Conservation (phyloP, 306 rosid species). For the Cyamopsis tetragonoloba region DNA sequence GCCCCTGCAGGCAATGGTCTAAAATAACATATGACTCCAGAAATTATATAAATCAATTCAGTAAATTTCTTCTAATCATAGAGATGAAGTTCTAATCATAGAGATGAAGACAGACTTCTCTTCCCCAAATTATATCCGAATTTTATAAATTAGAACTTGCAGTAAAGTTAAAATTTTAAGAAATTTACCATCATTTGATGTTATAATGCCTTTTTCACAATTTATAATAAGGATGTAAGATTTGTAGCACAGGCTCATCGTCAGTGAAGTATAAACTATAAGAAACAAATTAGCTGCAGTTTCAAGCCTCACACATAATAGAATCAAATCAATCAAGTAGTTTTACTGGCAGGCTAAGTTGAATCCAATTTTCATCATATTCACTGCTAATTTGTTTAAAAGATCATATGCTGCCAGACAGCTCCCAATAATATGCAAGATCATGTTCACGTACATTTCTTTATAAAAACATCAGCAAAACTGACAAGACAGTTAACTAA, state of each 20-base stretch:
- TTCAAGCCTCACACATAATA: background rate
- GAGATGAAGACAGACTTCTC: slow-evolving; percentile 5
- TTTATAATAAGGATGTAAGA: background rate
- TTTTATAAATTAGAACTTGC: background rate
- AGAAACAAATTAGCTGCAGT: background rate
- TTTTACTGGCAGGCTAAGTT: background rate
- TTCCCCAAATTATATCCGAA: background rate
- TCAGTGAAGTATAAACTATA: background rate
- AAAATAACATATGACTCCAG: background rate
- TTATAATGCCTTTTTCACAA: background rate
- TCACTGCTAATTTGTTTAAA: background rate
- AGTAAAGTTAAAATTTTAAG: background rate
- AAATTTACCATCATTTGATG: background rate
- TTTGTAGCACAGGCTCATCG: background rate
- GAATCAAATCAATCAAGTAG: background rate
- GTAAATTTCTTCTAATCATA: slow-evolving; percentile 2
- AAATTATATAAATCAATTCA: slow-evolving; percentile 12
- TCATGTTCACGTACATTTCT: background rate
- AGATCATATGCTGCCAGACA: background rate
- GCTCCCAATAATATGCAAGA: background rate
- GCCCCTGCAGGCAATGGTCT: background rate
- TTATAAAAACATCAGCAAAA: no score
- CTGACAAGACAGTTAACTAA: background rate
- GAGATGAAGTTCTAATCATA: slow-evolving; percentile 3
- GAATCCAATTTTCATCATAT: background rate